These are phyloP conservation scores for Pseudogymnoascus sp. DNA, from an alignment of 2,329 filamentous ascomycete genomes.

Conservation along the genomic window DNA sequence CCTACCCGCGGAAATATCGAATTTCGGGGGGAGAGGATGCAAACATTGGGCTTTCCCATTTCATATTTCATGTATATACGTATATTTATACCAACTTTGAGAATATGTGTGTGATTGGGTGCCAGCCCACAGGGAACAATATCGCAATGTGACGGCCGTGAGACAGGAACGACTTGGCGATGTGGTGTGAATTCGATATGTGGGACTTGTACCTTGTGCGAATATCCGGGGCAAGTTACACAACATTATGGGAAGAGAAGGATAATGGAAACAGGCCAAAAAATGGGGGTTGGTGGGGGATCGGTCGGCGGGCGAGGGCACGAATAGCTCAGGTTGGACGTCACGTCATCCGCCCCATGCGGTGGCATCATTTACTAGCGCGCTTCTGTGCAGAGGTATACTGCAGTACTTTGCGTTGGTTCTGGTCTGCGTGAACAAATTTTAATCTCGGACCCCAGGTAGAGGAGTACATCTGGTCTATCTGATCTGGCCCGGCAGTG, in stretches of 20 bases:
- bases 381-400: background rate
- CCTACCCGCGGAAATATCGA: background rate
- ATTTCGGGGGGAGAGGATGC: background rate
- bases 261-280: conserved; percentile 6
- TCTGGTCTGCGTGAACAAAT: background rate
- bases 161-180: conserved; percentile 1
- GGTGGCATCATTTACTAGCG: conserved; percentile 5
- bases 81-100: background rate
- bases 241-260: conserved; percentile 5
- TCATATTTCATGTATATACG: background rate
- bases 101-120: background rate
- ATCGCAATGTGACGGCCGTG: background rate
- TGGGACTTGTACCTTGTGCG: background rate
- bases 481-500: too few species aligned
- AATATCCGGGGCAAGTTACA: conserved; percentile 7
- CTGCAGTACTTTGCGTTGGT: background rate
- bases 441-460: background rate
- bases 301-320: background rate
- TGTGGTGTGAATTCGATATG: background rate
- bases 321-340: conserved; percentile 2
- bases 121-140: background rate
- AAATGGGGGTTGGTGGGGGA: background rate
- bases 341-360: conserved; percentile 6
- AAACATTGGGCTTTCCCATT: background rate
- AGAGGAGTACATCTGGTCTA: too few species aligned